Evolutionary conservation across 257 asterid genomes (phyloP), one percentile per base, ranked within the genome.

Genomic region (Rhazya stricta): DNA sequence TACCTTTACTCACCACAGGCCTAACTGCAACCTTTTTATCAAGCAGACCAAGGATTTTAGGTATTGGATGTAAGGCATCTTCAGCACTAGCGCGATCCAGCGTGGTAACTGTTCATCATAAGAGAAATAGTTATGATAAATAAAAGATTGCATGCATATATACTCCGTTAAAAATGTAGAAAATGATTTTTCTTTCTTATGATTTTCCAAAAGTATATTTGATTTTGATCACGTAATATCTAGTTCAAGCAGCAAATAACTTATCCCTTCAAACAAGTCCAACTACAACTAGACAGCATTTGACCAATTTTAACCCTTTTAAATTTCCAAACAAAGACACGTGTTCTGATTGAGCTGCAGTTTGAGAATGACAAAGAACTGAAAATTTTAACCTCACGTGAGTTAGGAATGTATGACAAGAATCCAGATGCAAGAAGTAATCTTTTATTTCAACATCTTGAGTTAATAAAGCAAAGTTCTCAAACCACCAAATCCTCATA

Each of bases 31-130:
- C 77, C 83, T 82, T 80, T 61, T 45, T 79, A 46, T 81, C 89
- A 43, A 71, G 71, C 61, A 54, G 79, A 76, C 85, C 87, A 34
- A 87, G 73, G 79, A 86, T 83, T 88, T 68, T 89, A 48, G 96
- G 96, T 81, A 87, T 83, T 25, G 97, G 97, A 80, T 85, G 91
- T 76, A 92, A 82, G 1, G 96, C 97, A 81, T 86, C 94, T 79
- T 86, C 97, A 10, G 91, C 83, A 80, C 85, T 89, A 50, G 98
- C 80, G 72, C 94, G 90, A 85, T 94, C 98, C 36, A 94, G 85
- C 21, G 97, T 96, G 77, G 97, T 88, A 82, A 91, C 99, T 94
- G 98, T 77, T 75, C 48, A 76, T 30, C 56, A 79, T 16, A 75
- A 72, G 48, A 79, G 46, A 72, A 32, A 41, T 25, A 36, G 79